Conservation (phyloP, 2,329 filamentous ascomycete genomes). For the Sclerotinia nivalis region DNA sequence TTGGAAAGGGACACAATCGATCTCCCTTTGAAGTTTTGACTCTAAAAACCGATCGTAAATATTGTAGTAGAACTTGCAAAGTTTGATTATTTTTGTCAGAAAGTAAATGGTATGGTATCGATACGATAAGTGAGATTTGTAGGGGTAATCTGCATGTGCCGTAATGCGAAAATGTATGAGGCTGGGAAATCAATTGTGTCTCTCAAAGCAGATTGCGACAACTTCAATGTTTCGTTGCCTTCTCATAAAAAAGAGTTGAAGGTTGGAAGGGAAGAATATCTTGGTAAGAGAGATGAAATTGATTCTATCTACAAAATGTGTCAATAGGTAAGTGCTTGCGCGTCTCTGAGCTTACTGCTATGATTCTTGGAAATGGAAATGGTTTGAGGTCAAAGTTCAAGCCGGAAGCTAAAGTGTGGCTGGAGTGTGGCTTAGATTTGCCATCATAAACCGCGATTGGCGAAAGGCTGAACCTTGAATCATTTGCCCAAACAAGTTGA, state of each 20-base stretch:
- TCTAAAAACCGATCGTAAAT: neutral
- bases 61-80: neutral
- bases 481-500: neutral
- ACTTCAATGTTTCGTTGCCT: neutral
- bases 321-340: slow-evolving; percentile 11
- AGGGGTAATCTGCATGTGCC: neutral
- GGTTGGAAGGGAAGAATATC: no score
- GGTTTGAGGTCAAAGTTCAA: neutral
- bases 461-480: neutral
- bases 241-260: neutral
- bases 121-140: slow-evolving; percentile 17
- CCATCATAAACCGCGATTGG: neutral
- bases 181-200: neutral
- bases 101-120: neutral
- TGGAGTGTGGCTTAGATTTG: neutral
- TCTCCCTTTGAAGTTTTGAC: neutral
- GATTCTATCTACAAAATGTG: neutral
- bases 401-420: slow-evolving; percentile 1
- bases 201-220: neutral
- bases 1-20: neutral
- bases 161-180: neutral
- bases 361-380: neutral
- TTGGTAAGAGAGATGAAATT: neutral
- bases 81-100: neutral
- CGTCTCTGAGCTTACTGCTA: slow-evolving; percentile 4